Conservation (phyloP, 1,284 basidiomycete genomes). For the Ganoderma lingzhi region DNA sequence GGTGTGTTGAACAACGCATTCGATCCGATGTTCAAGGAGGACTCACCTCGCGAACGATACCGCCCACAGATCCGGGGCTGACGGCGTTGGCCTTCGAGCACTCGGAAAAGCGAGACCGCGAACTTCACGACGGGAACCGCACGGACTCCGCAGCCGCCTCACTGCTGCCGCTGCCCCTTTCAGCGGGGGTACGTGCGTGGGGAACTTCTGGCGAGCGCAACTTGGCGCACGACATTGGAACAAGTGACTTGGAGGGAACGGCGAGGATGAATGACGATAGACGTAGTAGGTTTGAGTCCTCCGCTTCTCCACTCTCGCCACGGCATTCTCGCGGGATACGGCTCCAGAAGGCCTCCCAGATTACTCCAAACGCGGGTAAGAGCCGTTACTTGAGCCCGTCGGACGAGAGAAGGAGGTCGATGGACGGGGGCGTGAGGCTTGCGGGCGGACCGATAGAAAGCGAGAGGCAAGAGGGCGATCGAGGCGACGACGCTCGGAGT, state of each 20-base stretch:
- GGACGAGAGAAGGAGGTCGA: no score
- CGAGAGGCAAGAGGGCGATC: no score
- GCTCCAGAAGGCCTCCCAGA: no score
- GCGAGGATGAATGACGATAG: neutral
- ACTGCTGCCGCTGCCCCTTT: neutral
- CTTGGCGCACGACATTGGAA: neutral
- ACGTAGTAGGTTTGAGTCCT: neutral
- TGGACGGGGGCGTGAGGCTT: neutral
- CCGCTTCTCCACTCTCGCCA: neutral
- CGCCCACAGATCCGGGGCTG: neutral
- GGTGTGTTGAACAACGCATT: neutral
- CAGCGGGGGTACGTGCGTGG: neutral
- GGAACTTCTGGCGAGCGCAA: neutral
- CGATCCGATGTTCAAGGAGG: neutral
- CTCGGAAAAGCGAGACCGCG: neutral
- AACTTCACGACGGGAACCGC: neutral
- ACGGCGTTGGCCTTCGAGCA: neutral
- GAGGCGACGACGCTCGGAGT: no score
- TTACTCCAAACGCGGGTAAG: neutral
- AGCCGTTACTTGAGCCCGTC: neutral
- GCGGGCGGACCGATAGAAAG: no score
- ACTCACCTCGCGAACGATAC: neutral
- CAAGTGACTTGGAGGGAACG: no score
- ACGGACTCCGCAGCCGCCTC: neutral
- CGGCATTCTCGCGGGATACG: no score